Base-by-base conservation (phyloP, 495 filamentous ascomycete species). In the Chlorociboria aeruginascens region DNA sequence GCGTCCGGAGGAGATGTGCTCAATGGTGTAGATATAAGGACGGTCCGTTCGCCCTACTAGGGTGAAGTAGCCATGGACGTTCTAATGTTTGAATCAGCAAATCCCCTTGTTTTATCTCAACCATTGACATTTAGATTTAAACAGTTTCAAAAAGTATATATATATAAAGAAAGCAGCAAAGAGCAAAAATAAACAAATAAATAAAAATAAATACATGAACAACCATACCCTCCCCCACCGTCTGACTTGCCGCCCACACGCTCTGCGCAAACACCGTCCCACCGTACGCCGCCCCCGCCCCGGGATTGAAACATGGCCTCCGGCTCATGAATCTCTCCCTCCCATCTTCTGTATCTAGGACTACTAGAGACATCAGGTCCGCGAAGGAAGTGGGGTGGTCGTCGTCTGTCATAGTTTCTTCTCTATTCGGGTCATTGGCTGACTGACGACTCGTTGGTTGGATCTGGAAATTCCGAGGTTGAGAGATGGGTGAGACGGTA, bases 251-350 rank as follows among this genome's bases (percentile, higher is more conserved):
- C 0, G 78, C 79, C 61, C 79, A 70, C 7, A 71, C 77, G 0
- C 77, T 69, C 54, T 86, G 82, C 3, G 74, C 73, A 51, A 79
- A 85, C 6, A 84, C 81, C 63, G 83, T 78, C 0, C 79, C 82
- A 7, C 82, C 82, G 54, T 69, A 83, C 9, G 73, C 71, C 1
- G 59, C 62, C 4, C 48, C 51, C 11, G 40, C 40, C 30, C 46
- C 51, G 16, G 8, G 13, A 14, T 39, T 39, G 11, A 39, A 39
- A 39, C 4, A n/a, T 2, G 8, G 36, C 13, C 36, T 12, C 7
- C 16, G 6, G n/a, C 36, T 39, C 2, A 39, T 16, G n/a, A 14
- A 39, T 16, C 8, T n/a, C 7, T 39, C 36, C 2, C 2, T 39
- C 2, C 13, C 36, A 12, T 39, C 16, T 39, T 17, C 36, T 1